Evolutionary conservation across 169 alveolate species (phyloP).

Genomic region (Babesia sp.): DNA sequence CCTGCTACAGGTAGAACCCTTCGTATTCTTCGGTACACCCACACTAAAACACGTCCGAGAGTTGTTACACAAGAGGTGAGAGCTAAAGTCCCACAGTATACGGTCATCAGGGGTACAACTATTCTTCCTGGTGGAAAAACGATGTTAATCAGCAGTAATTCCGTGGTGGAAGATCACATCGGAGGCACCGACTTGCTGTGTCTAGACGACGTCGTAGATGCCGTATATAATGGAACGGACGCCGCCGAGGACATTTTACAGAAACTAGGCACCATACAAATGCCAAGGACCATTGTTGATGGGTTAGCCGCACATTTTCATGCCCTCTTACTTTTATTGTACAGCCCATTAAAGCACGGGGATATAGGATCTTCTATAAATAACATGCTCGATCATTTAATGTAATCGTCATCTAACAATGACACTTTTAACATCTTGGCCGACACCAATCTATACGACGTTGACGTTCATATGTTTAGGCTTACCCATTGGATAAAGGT

Average conservation of each 20-base stretch:
- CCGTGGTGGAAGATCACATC: slow-evolving; percentile 50
- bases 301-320: slow-evolving; percentile 13
- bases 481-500: slow-evolving; percentile 90
- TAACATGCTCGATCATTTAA: not conserved
- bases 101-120: slow-evolving; percentile 43
- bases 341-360: slow-evolving; percentile 34
- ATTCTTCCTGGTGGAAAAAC: not conserved
- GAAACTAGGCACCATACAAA: slow-evolving; percentile 38
- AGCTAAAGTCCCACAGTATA: not conserved
- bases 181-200: slow-evolving; percentile 33
- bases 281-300: slow-evolving; percentile 5
- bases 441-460: slow-evolving; percentile 43
- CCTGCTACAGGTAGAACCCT: slow-evolving; percentile 40
- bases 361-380: slow-evolving; percentile 19
- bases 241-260: slow-evolving; percentile 34
- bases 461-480: not conserved
- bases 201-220: slow-evolving; percentile 39
- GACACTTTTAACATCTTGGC: slow-evolving; percentile 34
- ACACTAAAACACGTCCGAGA: slow-evolving; percentile 32
- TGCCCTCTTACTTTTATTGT: not conserved
- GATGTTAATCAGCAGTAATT: slow-evolving; percentile 19
- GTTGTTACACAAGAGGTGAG: slow-evolving; percentile 54
- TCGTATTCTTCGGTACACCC: slow-evolving; percentile 58
- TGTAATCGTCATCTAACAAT: slow-evolving; percentile 32
- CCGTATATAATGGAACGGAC: slow-evolving; percentile 36